These are phyloP conservation scores for Acorus gramineus DNA, from an alignment of 106 monocot species.

Conservation along the genomic window DNA sequence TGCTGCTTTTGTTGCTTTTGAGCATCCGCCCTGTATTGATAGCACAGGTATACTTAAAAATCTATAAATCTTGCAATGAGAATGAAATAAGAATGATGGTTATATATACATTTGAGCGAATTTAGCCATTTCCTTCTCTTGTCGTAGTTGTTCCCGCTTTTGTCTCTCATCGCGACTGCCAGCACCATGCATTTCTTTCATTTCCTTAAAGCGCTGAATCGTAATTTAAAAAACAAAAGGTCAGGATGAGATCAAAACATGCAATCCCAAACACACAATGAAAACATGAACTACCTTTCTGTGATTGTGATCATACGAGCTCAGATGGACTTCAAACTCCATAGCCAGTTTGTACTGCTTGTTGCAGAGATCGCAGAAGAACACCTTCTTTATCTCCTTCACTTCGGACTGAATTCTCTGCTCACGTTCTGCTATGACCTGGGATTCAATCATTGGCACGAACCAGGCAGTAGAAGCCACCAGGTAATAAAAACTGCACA, in stretches of 20 bases:
- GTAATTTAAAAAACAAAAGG: not conserved
- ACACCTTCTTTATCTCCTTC: slow-evolving; percentile 94
- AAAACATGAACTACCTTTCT: slow-evolving; percentile 46
- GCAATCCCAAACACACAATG: not conserved
- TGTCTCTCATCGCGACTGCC: slow-evolving; percentile 93
- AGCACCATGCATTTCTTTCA: slow-evolving; percentile 91
- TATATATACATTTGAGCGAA: slow-evolving; percentile 80
- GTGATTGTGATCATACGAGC: slow-evolving; percentile 99
- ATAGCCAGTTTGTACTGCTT: slow-evolving; percentile 96
- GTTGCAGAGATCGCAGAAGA: slow-evolving; percentile 93
- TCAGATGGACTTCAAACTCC: slow-evolving; percentile 94
- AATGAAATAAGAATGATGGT: not conserved
- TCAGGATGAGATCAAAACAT: not conserved
- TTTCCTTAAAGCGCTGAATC: slow-evolving; percentile 88
- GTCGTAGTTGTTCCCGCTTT: slow-evolving; percentile 83
- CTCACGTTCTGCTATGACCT: slow-evolving; percentile 99
- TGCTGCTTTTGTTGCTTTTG: slow-evolving; percentile 44
- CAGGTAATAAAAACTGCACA: slow-evolving; percentile 95
- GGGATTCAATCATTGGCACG: slow-evolving; percentile 98
- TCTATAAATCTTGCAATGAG: too few species aligned
- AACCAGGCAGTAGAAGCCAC: slow-evolving; percentile 93
- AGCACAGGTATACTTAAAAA: too few species aligned
- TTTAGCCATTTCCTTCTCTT: slow-evolving; percentile 97
- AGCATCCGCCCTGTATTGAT: slow-evolving; percentile 67
- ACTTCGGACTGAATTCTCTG: slow-evolving; percentile 93